Evolutionary conservation across 2,329 filamentous ascomycete genomes (phyloP), one percentile per base, ranked within the genome.

Genomic region (Mollisiaceae sp.): DNA sequence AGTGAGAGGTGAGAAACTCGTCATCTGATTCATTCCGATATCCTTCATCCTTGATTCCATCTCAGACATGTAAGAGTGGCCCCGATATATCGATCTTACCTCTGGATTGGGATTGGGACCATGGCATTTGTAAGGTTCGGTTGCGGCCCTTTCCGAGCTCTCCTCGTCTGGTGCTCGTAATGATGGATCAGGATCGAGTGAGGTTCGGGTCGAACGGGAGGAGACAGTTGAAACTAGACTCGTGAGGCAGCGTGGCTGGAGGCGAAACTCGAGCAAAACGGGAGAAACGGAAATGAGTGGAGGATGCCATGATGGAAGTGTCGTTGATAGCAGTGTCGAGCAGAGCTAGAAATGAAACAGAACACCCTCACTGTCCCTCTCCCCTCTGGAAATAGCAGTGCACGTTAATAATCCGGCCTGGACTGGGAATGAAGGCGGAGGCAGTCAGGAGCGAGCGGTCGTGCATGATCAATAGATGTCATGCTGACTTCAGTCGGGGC

Each of bases 271-370:
- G 12, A 57, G 20, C n/a, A 41, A 57, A 41, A 36, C 36, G 35
- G 12, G 52, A 27, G 47, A 12, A 38, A 43, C 35, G 35, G 57
- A 35, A 43, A 52, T 59, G 55, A 24, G 43, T 18, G 35, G 55
- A 39, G 27, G 47, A 32, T 41, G 32, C 35, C n/a, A 35, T 60
- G 39, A 54, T 36, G 59, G 45, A n/a, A 27, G 59, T 15, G 59
- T 63, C 61, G 58, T 63, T 43, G 62, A 43, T 43, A 52, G 32
- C 50, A 54, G 50, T 18, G 50, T 18, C 27, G 27, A 32, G 27
- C 27, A 32, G 27, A 54, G 43, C 32, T 41, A 27, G 45, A 56
- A 55, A 64, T 64, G 62, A 64, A 60, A 64, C 62, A 64, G 15
- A 60, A 60, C 59, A 61, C 59, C 59, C 45, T 55, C 59, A 32